phyloP scores from a whole-genome alignment of 148 eudicot species.

The Rhododendron ovatum region DNA sequence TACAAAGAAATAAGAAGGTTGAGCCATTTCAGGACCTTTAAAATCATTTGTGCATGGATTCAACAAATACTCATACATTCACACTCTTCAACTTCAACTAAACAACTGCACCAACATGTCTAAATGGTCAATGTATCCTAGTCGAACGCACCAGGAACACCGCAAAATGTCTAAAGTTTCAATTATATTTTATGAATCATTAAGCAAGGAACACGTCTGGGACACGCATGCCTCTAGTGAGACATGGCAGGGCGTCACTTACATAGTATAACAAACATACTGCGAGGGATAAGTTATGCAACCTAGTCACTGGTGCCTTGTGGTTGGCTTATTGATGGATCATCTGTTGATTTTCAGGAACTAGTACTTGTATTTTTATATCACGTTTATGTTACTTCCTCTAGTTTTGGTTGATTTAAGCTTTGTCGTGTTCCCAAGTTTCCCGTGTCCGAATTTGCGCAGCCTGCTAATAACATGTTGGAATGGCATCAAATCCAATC shows the following conservation, averaged over 20 bases:
- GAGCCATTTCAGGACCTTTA: neutral
- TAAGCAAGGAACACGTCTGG: neutral
- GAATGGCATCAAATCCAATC: neutral
- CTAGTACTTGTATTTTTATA: neutral
- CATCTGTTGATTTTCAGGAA: neutral
- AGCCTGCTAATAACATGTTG: neutral
- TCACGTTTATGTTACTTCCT: neutral
- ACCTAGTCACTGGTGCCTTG: neutral
- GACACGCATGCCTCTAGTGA: neutral
- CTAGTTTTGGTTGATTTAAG: neutral
- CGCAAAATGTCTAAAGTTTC: neutral
- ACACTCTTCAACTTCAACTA: neutral
- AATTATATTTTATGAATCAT: no score
- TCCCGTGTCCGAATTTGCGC: neutral
- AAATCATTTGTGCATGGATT: neutral
- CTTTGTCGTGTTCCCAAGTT: neutral
- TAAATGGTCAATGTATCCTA: neutral
- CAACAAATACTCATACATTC: neutral
- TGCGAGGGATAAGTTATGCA: neutral
- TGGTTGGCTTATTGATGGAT: neutral
- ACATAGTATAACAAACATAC: neutral
- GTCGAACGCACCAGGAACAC: neutral
- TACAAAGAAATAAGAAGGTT: neutral
- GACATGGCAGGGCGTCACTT: neutral
- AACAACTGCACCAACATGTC: no score